A percentile compares a stretch with the other conserved stretches of the same genome.
Conservation (phyloP, 331 rosid species). For the Acacia pycnantha region DNA sequence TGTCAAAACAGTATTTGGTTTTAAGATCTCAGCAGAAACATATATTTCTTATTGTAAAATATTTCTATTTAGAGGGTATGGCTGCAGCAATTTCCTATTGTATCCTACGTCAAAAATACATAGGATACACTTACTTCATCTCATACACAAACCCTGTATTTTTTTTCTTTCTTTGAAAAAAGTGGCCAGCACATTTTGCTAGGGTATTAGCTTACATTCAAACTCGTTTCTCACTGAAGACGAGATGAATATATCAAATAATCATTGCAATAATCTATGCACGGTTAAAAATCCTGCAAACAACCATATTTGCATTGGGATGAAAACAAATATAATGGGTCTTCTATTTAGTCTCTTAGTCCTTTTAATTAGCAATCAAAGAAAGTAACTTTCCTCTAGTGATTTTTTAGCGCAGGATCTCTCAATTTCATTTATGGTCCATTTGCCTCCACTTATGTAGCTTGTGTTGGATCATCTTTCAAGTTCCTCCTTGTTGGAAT, state of each 20-base stretch:
- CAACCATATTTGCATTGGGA: background rate
- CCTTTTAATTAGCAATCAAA: too few relatives aligned
- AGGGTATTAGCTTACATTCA: background rate
- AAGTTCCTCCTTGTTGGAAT: too few relatives aligned
- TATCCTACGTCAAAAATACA: background rate
- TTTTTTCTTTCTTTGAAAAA: background rate
- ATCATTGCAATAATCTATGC: background rate
- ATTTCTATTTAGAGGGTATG: background rate
- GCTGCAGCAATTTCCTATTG: background rate
- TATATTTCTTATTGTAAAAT: background rate
- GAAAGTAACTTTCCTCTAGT: too few relatives aligned
- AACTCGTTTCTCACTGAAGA: background rate
- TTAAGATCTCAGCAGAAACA: background rate
- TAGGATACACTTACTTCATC: background rate
- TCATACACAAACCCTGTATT: too few relatives aligned
- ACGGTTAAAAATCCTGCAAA: background rate
- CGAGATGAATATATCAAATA: background rate
- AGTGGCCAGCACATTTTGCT: background rate
- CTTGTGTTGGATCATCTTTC: too few relatives aligned
- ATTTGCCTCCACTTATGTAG: too few relatives aligned
- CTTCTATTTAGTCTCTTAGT: too few relatives aligned
- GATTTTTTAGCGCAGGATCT: too few relatives aligned
- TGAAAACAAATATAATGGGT: too few relatives aligned
- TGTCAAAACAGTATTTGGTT: background rate
- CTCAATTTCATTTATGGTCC: too few relatives aligned